These are phyloP conservation scores for Pseudogymnoascus sp. DNA, from an alignment of 2,329 filamentous ascomycete genomes.

Conservation along the genomic window DNA sequence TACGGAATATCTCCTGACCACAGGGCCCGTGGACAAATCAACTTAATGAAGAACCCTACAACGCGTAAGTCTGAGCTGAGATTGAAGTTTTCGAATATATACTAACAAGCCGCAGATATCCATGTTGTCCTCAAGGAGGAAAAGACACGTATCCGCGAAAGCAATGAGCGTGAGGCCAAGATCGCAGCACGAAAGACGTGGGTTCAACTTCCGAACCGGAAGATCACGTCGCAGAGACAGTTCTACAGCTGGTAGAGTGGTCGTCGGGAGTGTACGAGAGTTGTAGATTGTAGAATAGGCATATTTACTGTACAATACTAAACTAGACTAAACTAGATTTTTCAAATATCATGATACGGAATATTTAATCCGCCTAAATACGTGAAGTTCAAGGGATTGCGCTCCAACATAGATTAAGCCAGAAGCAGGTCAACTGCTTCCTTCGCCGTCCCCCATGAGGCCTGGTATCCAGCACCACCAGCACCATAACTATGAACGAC, in stretches of 20 bases:
- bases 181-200: slow-evolving; percentile 69
- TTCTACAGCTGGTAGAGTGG: slow-evolving; percentile 77
- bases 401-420: not conserved
- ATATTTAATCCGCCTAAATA: not conserved
- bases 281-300: not conserved
- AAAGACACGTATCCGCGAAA: slow-evolving; percentile 73
- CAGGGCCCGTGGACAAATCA: slow-evolving; percentile 66
- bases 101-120: slow-evolving; percentile 46
- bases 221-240: slow-evolving; percentile 73
- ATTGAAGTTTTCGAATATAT: not conserved
- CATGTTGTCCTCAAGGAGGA: slow-evolving; percentile 87
- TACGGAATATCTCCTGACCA: slow-evolving; percentile 53
- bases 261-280: not conserved
- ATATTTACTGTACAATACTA: slow-evolving; percentile 8
- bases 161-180: slow-evolving; percentile 70
- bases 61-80: slow-evolving; percentile 53
- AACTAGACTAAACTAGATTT: slow-evolving; percentile 2
- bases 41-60: slow-evolving; percentile 60
- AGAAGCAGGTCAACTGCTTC: slow-evolving; percentile 19
- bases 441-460: slow-evolving; percentile 25
- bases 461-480: slow-evolving; percentile 39
- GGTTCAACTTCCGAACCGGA: slow-evolving; percentile 80
- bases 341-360: not conserved
- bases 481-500: slow-evolving; percentile 39
- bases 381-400: not conserved